Percentiles rank a stretch among this genome's conserved stretches.
These are phyloP conservation scores for Scheffersomyces spartinae DNA, from an alignment of 805 yeast species.

Conservation along the genomic window DNA sequence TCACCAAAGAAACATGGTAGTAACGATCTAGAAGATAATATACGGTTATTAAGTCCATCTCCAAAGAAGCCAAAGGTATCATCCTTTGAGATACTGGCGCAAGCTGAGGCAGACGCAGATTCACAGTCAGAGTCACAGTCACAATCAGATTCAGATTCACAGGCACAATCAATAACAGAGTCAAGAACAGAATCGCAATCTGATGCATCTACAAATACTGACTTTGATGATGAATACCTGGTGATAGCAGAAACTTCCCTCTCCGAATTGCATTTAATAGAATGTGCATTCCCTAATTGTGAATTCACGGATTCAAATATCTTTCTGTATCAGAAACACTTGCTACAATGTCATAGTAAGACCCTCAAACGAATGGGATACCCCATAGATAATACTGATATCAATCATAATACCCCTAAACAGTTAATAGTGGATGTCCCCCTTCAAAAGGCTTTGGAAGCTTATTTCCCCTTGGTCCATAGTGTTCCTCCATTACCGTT, in stretches of 20 bases:
- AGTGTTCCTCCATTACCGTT: conserved; percentile 13
- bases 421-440: conserved; percentile 10
- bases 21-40: conserved; percentile 11
- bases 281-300: neutral
- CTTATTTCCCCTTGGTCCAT: conserved; percentile 15
- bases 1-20: conserved; percentile 1
- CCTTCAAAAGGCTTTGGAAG: too few species aligned
- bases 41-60: conserved; percentile 15
- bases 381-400: too few species aligned
- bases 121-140: conserved; percentile 1
- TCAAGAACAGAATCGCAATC: neutral
- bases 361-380: too few species aligned
- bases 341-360: too few species aligned
- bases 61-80: conserved; percentile 13
- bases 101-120: too few species aligned
- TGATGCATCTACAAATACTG: conserved; percentile 2
- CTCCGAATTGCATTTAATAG: conserved; percentile 3
- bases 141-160: neutral
- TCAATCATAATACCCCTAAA: neutral
- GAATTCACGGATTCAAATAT: neutral
- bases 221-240: conserved; percentile 16
- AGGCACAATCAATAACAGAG: neutral
- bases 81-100: conserved; percentile 1
- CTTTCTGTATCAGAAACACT: neutral
- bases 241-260: conserved; percentile 8